Evolutionary conservation across 768 basidiomycete genomes (phyloP).

Genomic region (Baorangia bicolor): DNA sequence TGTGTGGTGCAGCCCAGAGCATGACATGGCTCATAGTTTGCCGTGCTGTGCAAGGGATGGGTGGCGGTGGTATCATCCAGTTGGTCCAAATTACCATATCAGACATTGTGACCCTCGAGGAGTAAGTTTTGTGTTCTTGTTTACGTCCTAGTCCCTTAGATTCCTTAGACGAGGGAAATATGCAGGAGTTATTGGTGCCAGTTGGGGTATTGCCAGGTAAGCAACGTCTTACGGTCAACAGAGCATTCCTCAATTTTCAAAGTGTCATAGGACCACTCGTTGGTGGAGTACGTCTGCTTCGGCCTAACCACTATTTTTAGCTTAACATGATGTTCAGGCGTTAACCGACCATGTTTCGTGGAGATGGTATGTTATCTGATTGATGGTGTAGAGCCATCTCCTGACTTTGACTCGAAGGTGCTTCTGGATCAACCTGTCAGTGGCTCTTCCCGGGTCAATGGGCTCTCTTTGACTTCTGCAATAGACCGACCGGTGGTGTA

Average conservation of each 20-base stretch:
- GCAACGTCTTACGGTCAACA: background rate
- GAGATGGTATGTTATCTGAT: slow-evolving; percentile 36
- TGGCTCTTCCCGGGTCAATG: background rate
- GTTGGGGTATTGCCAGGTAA: slow-evolving; percentile 42
- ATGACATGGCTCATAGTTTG: slow-evolving; percentile 43
- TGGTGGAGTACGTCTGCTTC: slow-evolving; percentile 31
- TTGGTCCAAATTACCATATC: slow-evolving; percentile 38
- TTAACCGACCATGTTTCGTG: slow-evolving; percentile 39
- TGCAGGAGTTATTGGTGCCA: slow-evolving; percentile 36
- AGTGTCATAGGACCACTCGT: slow-evolving; percentile 45
- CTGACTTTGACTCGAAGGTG: slow-evolving; percentile 25
- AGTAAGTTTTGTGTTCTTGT: slow-evolving; percentile 22
- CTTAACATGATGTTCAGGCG: slow-evolving; percentile 14
- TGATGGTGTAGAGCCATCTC: background rate
- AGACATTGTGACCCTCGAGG: slow-evolving; percentile 38
- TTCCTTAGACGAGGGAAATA: slow-evolving; percentile 39
- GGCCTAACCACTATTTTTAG: background rate
- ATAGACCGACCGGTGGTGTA: slow-evolving; percentile 37
- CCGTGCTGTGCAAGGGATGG: slow-evolving; percentile 44
- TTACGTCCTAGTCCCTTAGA: background rate
- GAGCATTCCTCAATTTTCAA: background rate
- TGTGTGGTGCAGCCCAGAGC: slow-evolving; percentile 44
- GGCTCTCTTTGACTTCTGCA: background rate
- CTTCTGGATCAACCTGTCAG: slow-evolving; percentile 38
- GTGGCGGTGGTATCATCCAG: slow-evolving; percentile 40